phyloP scores from a whole-genome alignment of 371 early-diverging fungal genomes.

The Lichtheimia ornata region DNA sequence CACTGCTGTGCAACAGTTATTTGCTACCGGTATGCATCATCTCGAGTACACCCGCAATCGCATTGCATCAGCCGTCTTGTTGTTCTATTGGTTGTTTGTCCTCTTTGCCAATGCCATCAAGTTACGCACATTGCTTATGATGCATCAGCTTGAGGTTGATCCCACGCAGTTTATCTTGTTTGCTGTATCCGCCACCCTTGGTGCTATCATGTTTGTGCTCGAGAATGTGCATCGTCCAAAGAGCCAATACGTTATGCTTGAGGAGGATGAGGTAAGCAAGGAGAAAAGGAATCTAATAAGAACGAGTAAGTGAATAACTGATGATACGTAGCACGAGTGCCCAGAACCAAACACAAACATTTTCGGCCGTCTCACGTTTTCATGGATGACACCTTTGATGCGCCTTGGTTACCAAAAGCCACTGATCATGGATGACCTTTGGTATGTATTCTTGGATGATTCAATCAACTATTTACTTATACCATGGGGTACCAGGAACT shows the following conservation, averaged over 20 bases:
- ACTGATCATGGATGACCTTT: slow-evolving; percentile 81
- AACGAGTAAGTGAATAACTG: background rate
- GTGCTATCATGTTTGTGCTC: slow-evolving; percentile 59
- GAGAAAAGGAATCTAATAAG: background rate
- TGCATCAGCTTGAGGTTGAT: slow-evolving; percentile 30
- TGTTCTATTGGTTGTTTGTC: slow-evolving; percentile 80
- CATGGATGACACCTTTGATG: slow-evolving; percentile 92
- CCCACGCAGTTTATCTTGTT: slow-evolving; percentile 44
- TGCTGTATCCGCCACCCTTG: slow-evolving; percentile 35
- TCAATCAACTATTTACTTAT: background rate
- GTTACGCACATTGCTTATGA: slow-evolving; percentile 59
- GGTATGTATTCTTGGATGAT: slow-evolving; percentile 39
- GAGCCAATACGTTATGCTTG: slow-evolving; percentile 60
- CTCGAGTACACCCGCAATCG: slow-evolving; percentile 68
- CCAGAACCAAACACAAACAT: slow-evolving; percentile 88
- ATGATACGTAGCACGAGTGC: slow-evolving; percentile 32
- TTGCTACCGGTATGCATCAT: slow-evolving; percentile 66
- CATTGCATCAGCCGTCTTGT: slow-evolving; percentile 67
- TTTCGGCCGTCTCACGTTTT: slow-evolving; percentile 82
- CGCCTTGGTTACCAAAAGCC: slow-evolving; percentile 77
- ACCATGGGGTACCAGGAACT: slow-evolving; percentile 34
- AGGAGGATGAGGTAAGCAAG: slow-evolving; percentile 49
- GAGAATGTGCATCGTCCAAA: slow-evolving; percentile 64
- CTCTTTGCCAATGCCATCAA: slow-evolving; percentile 48
- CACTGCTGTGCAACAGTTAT: slow-evolving; percentile 25